A percentile compares a stretch with the other conserved stretches of the same genome.
phyloP scores from a whole-genome alignment of 495 filamentous ascomycete species.

The Entonaema liquescens region DNA sequence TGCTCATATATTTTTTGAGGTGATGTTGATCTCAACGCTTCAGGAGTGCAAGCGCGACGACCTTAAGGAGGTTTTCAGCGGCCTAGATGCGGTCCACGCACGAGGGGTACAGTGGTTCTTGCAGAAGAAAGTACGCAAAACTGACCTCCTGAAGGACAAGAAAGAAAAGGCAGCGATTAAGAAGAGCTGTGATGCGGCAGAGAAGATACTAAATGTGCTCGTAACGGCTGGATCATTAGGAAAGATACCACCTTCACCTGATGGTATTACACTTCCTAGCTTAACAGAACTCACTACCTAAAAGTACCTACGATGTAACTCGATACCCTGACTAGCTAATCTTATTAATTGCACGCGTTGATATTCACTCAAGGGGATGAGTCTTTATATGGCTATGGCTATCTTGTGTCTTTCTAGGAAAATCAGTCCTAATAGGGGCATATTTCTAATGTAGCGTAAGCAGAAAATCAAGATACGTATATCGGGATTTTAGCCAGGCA shows the following conservation, averaged over 20 bases:
- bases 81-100: conserved; percentile 63
- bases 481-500: neutral
- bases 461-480: neutral
- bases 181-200: conserved; percentile 75
- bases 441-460: neutral
- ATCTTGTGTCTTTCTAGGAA: neutral
- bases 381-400: neutral
- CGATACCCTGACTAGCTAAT: no score
- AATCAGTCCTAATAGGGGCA: neutral
- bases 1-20: conserved; percentile 78
- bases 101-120: conserved; percentile 81
- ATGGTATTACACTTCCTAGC: no score
- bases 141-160: conserved; percentile 70
- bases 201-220: conserved; percentile 64
- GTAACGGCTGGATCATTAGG: conserved; percentile 45
- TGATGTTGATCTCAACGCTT: conserved; percentile 78
- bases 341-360: neutral
- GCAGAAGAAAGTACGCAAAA: conserved; percentile 76
- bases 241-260: neutral
- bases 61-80: conserved; percentile 34
- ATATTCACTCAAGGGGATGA: neutral
- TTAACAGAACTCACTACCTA: no score
- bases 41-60: conserved; percentile 57
- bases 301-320: no score
- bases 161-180: conserved; percentile 68